A percentile compares a stretch with the other conserved stretches of the same genome.
These are phyloP conservation scores for Hirsutella rhossiliensis DNA, from an alignment of 2,329 filamentous ascomycete species.

Conservation along the genomic window DNA sequence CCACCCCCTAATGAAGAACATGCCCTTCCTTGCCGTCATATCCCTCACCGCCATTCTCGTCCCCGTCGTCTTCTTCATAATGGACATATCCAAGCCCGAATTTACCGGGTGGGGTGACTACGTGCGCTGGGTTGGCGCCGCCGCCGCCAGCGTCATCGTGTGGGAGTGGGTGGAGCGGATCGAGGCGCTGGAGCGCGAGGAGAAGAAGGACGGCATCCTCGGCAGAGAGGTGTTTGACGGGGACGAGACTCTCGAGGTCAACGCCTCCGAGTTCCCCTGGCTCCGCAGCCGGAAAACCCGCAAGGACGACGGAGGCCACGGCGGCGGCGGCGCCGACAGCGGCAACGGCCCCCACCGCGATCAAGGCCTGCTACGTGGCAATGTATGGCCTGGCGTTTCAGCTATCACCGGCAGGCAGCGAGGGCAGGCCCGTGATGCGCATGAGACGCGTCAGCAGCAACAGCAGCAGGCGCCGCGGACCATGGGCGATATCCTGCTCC, in stretches of 20 bases:
- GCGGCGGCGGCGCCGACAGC: conserved; percentile 16
- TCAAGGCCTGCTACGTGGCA: conserved; percentile 3
- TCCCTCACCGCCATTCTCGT: conserved; percentile 75
- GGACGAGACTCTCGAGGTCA: conserved; percentile 74
- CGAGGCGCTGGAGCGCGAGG: conserved; percentile 81
- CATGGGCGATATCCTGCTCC: conserved; percentile 28
- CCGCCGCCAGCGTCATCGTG: conserved; percentile 88
- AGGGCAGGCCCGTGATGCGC: conserved; percentile 7
- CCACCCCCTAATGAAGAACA: conserved; percentile 82
- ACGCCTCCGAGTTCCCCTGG: conserved; percentile 38
- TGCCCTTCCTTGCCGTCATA: conserved; percentile 65
- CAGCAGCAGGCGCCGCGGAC: conserved; percentile 13
- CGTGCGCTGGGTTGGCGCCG: conserved; percentile 90
- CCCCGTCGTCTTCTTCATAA: conserved; percentile 84
- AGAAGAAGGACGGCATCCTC: conserved; percentile 86
- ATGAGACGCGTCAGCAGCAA: conserved; percentile 1
- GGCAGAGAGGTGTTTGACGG: conserved; percentile 88
- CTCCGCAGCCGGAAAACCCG: conserved; percentile 23
- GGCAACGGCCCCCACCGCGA: conserved; percentile 1
- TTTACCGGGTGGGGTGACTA: conserved; percentile 92
- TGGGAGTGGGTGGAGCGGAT: conserved; percentile 98
- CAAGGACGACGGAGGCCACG: conserved; percentile 18
- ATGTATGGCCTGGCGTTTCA: conserved; percentile 17
- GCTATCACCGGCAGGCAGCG: conserved; percentile 14
- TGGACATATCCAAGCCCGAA: conserved; percentile 76